Conservation (phyloP, 345 rosid species). For the Angophora floribunda region DNA sequence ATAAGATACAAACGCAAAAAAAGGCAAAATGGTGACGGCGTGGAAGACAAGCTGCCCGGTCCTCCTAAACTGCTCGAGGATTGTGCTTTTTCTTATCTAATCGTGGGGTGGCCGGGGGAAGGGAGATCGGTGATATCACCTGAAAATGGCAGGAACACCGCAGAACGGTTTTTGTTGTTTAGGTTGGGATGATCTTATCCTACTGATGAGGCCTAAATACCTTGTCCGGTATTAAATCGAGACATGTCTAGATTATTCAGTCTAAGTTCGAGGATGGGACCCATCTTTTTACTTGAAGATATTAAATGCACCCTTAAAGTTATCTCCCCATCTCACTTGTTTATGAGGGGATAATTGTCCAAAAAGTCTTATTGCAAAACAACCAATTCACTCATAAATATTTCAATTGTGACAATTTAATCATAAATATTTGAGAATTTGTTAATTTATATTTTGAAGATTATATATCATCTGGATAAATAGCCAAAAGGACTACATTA, state of each 20-base stretch:
- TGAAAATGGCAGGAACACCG: not conserved
- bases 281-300: not conserved
- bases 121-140: not conserved
- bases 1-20: no score
- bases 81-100: not conserved
- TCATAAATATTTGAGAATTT: no score
- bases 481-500: not conserved
- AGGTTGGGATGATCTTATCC: not conserved
- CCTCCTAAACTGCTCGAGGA: not conserved
- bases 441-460: not conserved
- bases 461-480: no score
- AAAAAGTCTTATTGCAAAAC: not conserved
- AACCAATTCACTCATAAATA: fast-evolving
- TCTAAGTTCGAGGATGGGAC: no score
- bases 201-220: not conserved
- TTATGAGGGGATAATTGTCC: no score
- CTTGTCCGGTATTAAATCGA: not conserved
- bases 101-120: not conserved
- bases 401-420: not conserved
- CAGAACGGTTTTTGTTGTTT: not conserved
- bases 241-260: not conserved
- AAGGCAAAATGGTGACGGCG: no score
- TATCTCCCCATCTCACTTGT: not conserved
- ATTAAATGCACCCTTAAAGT: not conserved
- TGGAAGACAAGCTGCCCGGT: no score